phyloP scores from a whole-genome alignment of 192 early-diverging fungal species.

The Podila minutissima region DNA sequence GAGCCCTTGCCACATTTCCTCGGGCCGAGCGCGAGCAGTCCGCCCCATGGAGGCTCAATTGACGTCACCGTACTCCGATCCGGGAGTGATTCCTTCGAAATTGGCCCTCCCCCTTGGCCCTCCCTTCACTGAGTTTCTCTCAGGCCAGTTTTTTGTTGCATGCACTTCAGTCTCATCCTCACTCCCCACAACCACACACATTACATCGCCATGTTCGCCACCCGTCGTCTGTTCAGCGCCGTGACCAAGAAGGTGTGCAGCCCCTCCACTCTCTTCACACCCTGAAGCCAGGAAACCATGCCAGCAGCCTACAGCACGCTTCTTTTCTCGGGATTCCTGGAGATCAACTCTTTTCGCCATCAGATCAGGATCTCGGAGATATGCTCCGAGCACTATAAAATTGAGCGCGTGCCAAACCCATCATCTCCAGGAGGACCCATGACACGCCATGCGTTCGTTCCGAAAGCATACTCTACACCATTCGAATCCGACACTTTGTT shows the following conservation, averaged over 20 bases:
- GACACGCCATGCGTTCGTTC: neutral
- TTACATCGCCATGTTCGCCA: slow-evolving; percentile 33
- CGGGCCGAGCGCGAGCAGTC: neutral
- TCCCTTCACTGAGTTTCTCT: too few species aligned
- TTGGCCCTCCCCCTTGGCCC: too few species aligned
- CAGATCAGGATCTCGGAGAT: neutral
- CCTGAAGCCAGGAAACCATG: too few species aligned
- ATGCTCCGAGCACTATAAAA: neutral
- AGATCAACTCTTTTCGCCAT: neutral
- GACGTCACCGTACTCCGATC: neutral
- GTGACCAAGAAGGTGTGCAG: slow-evolving; percentile 39
- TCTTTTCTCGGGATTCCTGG: neutral
- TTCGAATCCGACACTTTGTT: neutral
- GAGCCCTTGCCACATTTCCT: too few species aligned
- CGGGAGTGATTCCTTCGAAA: neutral
- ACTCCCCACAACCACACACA: slow-evolving; percentile 2
- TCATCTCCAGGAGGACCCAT: neutral
- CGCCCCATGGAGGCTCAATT: neutral
- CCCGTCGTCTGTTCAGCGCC: slow-evolving; percentile 42
- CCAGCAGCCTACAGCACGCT: neutral
- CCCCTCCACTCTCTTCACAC: too few species aligned
- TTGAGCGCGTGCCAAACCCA: neutral
- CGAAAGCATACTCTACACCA: too few species aligned
- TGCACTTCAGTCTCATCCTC: neutral
- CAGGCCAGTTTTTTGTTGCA: too few species aligned